Base-by-base conservation (phyloP, 1,284 basidiomycete species). In the Apiotrichum domesticum region DNA sequence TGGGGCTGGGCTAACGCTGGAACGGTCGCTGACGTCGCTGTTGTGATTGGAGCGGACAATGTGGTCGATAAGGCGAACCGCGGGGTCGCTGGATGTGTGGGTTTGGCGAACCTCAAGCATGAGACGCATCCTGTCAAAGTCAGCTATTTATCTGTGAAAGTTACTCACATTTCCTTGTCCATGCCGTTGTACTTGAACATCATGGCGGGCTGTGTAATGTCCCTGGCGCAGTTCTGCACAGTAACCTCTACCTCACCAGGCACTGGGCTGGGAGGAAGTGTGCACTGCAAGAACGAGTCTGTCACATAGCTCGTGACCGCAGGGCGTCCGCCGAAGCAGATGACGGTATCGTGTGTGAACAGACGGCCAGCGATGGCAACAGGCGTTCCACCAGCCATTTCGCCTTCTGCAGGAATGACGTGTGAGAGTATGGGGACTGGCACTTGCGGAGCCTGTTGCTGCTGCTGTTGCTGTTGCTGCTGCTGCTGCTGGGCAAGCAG, bases 351-450 rank as follows among this genome's bases (percentile, higher is more conserved):
- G 10, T 76, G 78, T 14, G 73, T 66, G 78, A 99, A 98, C 71
- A 91, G 88, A 46, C 87, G 83, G 6, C 96, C 96, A 2, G 97
- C 83, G 5, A 98, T 81, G 0, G 96, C 98, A 29, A 99, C 88
- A 73, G 96, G 92, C 63, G 91, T 91, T 1, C 96, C 96, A 35
- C 95, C 95, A 52, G 87, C 85, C 14, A 88, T 90, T 6, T 95
- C 94, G 6, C 96, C 95, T 65, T 87, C 85, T 52, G 86, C 86
- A 0, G 95, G 96, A 58, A 99, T 92, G 48, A 96, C 83, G 50
- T 77, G 75, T 6, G 72, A 76, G 55, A 81, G 79, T 15, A 66
- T 63, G 6, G 79, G 77, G 8, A 59, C 62, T 3, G 71, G 63
- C 40, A 59, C 56, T 33, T 59, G 60, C 15, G 52, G 44, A 4